These are phyloP conservation scores for Suhomyces atakaporum DNA, from an alignment of 1,139 yeast genomes.

Conservation along the genomic window DNA sequence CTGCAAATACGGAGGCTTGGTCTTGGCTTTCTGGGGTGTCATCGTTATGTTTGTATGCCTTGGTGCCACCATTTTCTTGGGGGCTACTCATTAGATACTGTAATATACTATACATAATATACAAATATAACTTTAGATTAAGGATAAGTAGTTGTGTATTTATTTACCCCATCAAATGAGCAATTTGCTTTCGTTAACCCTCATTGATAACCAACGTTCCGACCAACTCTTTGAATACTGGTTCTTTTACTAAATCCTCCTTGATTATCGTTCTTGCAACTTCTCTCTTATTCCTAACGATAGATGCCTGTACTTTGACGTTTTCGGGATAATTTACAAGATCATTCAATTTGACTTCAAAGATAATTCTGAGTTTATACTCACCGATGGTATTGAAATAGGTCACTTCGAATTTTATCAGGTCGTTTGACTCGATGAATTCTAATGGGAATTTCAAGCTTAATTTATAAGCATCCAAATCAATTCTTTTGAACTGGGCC, in stretches of 20 bases:
- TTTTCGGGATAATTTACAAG: conserved; percentile 11
- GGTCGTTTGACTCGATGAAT: conserved; percentile 11
- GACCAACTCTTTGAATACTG: conserved; percentile 1
- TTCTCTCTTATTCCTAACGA: conserved; percentile 1
- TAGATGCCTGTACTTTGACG: not conserved
- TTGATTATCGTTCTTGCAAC: not conserved
- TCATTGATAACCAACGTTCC: not conserved
- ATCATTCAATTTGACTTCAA: conserved; percentile 9
- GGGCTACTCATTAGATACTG: conserved; percentile 45
- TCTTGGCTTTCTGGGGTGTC: conserved; percentile 72
- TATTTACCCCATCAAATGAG: no score
- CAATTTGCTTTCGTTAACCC: no score
- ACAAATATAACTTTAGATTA: no score
- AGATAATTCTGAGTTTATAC: conserved; percentile 15
- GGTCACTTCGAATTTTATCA: conserved; percentile 15
- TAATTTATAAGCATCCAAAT: conserved; percentile 30
- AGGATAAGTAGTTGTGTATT: no score
- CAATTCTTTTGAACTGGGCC: conserved; percentile 25
- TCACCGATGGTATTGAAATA: conserved; percentile 17
- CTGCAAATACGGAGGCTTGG: conserved; percentile 60
- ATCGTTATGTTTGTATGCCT: conserved; percentile 78
- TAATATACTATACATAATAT: conserved; percentile 4
- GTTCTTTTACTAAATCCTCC: conserved; percentile 5
- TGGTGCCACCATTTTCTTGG: conserved; percentile 68
- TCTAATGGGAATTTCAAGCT: conserved; percentile 32